Base-by-base conservation (phyloP, 2,329 filamentous ascomycete genomes). In the Cadophora sp. region DNA sequence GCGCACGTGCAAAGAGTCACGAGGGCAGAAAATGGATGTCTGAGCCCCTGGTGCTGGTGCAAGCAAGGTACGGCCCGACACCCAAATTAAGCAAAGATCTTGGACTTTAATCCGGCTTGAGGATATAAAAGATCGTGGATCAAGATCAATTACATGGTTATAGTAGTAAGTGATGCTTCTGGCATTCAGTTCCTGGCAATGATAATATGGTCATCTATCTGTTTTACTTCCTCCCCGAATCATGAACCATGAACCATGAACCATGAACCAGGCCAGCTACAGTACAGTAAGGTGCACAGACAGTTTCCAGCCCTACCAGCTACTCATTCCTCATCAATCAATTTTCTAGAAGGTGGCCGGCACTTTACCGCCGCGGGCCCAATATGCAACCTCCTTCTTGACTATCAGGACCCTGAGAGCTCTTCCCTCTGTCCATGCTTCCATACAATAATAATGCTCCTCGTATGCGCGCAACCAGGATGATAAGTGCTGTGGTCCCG, bases 61-160 rank as follows among this genome's bases (percentile, higher is more conserved):
- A 37, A 26, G 24, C 29, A 60, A 61, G 65, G 65, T 37, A 62
- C 65, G 65, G 65, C 48, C 65, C 65, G 59, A 2, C 40, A 43
- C 40, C 40, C 40, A 43, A 19, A 43, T 43, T 43, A 43, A 43
- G 40, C 40, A 43, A 19, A 16, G 12, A 43, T 19, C 40, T 37
- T 37, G 16, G 40, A 43, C 16, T 16, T 43, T 43, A 43, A 19
- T 43, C 14, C 40, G 40, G 14, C 1, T 43, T 37, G 40, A 43
- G 40, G 40, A 43, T 43, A 43, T 43, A 19, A 43, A 9, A n/a
- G 19, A 22, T 48, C 8, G 22, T 12, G 43, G 19, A 22, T 48
- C 9, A 14, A 12, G 43, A 22, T 4, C 2, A 37, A 8, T 37
- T 48, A 48, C 43, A 48, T 11, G 34, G 14, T 48, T 6, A 48